Evolutionary conservation across 148 eudicot species (phyloP), one percentile per base, ranked within the genome.

Genomic region (Heliamphora exappendiculata): DNA sequence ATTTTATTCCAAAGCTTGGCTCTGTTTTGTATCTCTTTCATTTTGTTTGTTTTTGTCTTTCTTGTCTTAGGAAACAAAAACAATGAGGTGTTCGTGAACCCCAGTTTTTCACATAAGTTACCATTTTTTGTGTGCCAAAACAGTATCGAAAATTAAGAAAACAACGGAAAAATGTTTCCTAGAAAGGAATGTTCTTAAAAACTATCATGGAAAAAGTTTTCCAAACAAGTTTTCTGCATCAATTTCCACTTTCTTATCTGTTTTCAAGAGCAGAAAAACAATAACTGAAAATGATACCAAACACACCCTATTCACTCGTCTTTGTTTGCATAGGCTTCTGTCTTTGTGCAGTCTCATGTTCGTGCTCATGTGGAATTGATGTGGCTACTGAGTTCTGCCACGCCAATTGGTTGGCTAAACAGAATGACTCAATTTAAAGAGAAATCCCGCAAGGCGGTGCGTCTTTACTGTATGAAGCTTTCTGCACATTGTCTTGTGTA

Each of bases 391-490:
- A 96, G 99, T 86, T 88, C 98, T 69, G 84, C 91, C 45, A 93
- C 98, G 20, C 99, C 99, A 47, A 91, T 96, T 78, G 98, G 99
- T 83, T 91, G 99, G 99, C 86, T 96, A 50, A 93, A 93, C 77
- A 89, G 82, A 85, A 96, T 96, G 99, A 96, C 93, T 53, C 99
- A 96, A 62, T 96, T 96, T 84, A 96, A 96, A 86, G 99, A 96
- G 87, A 96, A 96, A 85, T 96, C 99, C 47, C 84, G 87, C 74
- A 96, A 96, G 83, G 89, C 89, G 85, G 99, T 96, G 82, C 67
- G 86, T 82, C 65, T 58, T 81, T 42, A 29, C 69, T 70, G 78
- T 72, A 57, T 31, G 67, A 50, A 29, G 70, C 79, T 70, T 47
- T 54, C 71, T 65, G 17, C 10, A 31, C 17, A 26, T 74, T 49